Percentiles rank a stretch among this genome's conserved stretches.
Evolutionary conservation across 345 rosid genomes (phyloP).

Genomic region (Viola odorata): DNA sequence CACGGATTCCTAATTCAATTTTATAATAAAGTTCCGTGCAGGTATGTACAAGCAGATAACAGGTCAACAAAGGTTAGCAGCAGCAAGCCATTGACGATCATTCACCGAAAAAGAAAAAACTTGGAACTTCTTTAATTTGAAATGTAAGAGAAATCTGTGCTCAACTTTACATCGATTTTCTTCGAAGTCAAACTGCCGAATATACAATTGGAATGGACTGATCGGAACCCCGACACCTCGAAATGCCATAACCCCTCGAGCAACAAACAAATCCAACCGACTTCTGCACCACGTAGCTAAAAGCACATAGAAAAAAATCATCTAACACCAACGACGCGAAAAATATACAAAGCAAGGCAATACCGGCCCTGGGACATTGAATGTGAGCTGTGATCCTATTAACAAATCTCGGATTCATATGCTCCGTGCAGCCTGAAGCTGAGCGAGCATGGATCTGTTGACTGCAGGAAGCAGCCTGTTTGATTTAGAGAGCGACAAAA

Average conservation of each 20-base stretch:
- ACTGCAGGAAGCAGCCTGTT: too few species aligned
- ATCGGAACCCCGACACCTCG: neutral
- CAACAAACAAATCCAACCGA: constrained; percentile 10
- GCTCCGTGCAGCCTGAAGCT: constrained; percentile 17
- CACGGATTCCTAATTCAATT: too few species aligned
- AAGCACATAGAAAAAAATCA: constrained; percentile 6
- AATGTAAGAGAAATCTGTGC: too few species aligned
- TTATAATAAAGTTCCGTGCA: too few species aligned
- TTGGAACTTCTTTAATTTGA: too few species aligned
- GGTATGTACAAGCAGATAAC: too few species aligned
- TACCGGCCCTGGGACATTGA: too few species aligned
- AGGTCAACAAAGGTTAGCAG: too few species aligned
- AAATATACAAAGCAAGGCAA: constrained; percentile 15
- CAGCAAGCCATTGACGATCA: too few species aligned
- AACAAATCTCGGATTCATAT: neutral
- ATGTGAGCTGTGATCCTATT: neutral
- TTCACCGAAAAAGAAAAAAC: too few species aligned
- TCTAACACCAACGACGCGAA: constrained; percentile 6
- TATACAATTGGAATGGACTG: neutral
- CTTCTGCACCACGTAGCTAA: constrained; percentile 11
- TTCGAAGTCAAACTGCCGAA: too few species aligned
- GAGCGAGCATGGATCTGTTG: neutral
- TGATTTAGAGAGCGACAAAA: neutral
- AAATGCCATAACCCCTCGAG: constrained; percentile 5
- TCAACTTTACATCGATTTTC: too few species aligned